Evolutionary conservation across 2,329 filamentous ascomycete species (phyloP), one percentile per base, ranked within the genome.

Genomic region (Claviceps capensis): DNA sequence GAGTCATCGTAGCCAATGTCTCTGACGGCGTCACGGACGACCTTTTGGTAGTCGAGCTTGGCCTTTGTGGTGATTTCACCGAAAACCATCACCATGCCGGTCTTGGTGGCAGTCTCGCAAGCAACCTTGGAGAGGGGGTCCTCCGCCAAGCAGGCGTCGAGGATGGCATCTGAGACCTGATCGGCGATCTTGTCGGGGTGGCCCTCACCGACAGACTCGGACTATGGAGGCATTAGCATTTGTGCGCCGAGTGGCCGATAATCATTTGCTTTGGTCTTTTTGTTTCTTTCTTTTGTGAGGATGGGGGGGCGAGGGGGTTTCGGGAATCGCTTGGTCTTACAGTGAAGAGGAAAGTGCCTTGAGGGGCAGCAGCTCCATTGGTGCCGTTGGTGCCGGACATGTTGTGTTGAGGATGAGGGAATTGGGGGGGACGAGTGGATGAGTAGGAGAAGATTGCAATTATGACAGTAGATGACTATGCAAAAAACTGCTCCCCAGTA

Each of bases 51-150:
- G 80, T 98, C 93, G 63, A 97, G 77, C 62, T 77, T 79, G 73
- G 91, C 84, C 78, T 95, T 93, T 77, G 93, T 97, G 73, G 89
- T 94, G 73, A 98, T 98, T 73, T 98, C 93, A 74, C 89, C 89
- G 59, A 95, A 95, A 70, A 95, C 85, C 93, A 98, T 97, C 73
- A 98, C 80, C 93, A 98, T 87, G 73, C 93, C 93, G 62, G 93
- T 98, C 87, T 98, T 98, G 77, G 93, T 95, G 66, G 93, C 93
- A 61, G 91, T 96, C 81, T 98, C 93, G 74, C 93, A 98, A 70
- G 93, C 93, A 63, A 97, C 86, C 81, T 97, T 98, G 78, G 93
- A 97, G 68, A 96, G 82, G 60, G 91, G 91, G 71, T 98, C 93
- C 73, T 93, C 86, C 58, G 78, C 78, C 67, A 98, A 78, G 77